phyloP scores from a whole-genome alignment of 805 yeast genomes.

The Lachancea waltii region DNA sequence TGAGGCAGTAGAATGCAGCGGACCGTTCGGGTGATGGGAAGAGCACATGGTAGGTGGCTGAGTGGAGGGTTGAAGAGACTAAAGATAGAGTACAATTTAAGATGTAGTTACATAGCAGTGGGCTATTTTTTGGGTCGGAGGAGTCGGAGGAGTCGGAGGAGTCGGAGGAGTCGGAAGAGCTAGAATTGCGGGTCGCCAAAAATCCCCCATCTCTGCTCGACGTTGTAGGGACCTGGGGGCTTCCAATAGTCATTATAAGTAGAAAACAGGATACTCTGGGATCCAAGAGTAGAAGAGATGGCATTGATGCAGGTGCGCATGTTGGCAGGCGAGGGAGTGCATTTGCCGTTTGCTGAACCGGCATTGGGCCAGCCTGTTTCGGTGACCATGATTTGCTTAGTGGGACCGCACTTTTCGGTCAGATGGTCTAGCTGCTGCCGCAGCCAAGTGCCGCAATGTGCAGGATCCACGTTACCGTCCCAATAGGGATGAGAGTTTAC shows the following conservation, averaged over 20 bases:
- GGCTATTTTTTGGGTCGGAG: too few species aligned
- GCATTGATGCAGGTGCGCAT: slow-evolving; percentile 57
- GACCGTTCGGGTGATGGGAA: too few species aligned
- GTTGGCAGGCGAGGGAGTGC: slow-evolving; percentile 58
- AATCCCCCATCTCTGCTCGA: slow-evolving; percentile 78
- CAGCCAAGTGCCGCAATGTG: slow-evolving; percentile 60
- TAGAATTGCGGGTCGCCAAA: slow-evolving; percentile 25
- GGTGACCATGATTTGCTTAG: slow-evolving; percentile 46
- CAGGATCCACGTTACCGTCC: slow-evolving; percentile 50
- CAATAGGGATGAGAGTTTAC: slow-evolving; percentile 79
- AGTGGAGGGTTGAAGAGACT: too few species aligned
- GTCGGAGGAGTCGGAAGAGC: background rate
- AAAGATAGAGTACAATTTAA: too few species aligned
- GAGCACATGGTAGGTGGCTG: too few species aligned
- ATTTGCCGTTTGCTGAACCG: slow-evolving; percentile 58
- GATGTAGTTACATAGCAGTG: too few species aligned
- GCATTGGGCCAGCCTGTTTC: slow-evolving; percentile 81
- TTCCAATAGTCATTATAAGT: slow-evolving; percentile 81
- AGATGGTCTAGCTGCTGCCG: slow-evolving; percentile 49
- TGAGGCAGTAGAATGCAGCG: too few species aligned
- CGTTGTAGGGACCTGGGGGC: slow-evolving; percentile 65
- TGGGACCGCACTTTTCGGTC: slow-evolving; percentile 43
- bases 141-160: too few species aligned
- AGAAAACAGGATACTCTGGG: slow-evolving; percentile 59
- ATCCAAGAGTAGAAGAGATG: slow-evolving; percentile 50